Conservation (phyloP, 371 early-diverging fungal genomes). For the Mucor plumbeus region DNA sequence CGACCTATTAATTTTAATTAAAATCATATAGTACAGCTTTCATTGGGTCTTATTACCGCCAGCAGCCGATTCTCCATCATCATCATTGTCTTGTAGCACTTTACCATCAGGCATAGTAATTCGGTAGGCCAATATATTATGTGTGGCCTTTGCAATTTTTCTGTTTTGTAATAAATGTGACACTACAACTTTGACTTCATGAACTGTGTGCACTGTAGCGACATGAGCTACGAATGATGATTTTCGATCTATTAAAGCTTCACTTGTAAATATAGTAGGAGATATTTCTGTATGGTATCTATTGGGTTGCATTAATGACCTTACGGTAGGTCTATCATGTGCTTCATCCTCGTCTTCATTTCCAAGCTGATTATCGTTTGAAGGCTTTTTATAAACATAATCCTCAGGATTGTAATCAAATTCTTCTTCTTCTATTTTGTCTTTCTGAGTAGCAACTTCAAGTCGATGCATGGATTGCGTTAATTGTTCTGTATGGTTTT, state of each 20-base stretch:
- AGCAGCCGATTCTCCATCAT: slow-evolving; percentile 86
- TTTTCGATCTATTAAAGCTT: slow-evolving; percentile 81
- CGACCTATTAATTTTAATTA: slow-evolving; percentile 46
- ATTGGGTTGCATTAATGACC: slow-evolving; percentile 22
- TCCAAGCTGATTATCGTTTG: not conserved
- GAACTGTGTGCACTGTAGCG: slow-evolving; percentile 63
- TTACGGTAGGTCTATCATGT: slow-evolving; percentile 33
- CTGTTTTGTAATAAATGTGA: slow-evolving; percentile 70
- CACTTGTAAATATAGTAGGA: slow-evolving; percentile 48
- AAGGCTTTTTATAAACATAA: slow-evolving; percentile 11
- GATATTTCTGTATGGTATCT: slow-evolving; percentile 19
- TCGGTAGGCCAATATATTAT: slow-evolving; percentile 91
- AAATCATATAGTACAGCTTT: too few relatives aligned
- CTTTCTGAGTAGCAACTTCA: slow-evolving; percentile 8
- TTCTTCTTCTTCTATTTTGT: slow-evolving; percentile 8
- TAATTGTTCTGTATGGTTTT: not conserved
- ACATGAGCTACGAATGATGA: slow-evolving; percentile 87
- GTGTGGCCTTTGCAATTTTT: slow-evolving; percentile 85
- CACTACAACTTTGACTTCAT: slow-evolving; percentile 67
- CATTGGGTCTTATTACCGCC: slow-evolving; percentile 49
- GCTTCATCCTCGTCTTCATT: slow-evolving; percentile 7
- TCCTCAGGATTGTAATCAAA: slow-evolving; percentile 23
- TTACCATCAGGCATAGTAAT: slow-evolving; percentile 63
- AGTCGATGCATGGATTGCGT: not conserved
- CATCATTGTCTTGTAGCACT: slow-evolving; percentile 77